phyloP scores from a whole-genome alignment of 2,329 filamentous ascomycete genomes.

The Epichloe gansuensis region DNA sequence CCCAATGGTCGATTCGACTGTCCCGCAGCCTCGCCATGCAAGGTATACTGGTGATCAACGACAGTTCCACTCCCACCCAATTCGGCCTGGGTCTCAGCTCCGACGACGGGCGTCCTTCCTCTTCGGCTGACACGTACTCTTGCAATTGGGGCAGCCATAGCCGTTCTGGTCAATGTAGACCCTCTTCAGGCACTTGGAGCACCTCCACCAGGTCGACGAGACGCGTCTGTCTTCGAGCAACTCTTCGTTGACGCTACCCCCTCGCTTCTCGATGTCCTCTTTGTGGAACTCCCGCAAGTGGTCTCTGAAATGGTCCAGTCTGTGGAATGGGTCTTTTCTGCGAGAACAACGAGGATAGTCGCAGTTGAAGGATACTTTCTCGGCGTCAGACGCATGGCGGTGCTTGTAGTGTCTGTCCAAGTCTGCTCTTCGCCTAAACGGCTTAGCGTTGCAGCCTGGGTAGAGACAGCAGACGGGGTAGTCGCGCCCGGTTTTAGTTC shows the following conservation, averaged over 20 bases:
- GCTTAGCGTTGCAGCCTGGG: constrained; percentile 28
- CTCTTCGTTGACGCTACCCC: constrained; percentile 21
- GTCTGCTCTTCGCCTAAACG: constrained; percentile 41
- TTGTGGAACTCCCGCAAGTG: constrained; percentile 43
- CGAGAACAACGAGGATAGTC: constrained; percentile 39
- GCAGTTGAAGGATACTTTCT: constrained; percentile 33
- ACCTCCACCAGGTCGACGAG: constrained; percentile 38
- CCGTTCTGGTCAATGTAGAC: constrained; percentile 27
- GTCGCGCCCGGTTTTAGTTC: constrained; percentile 14
- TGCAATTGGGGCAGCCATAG: constrained; percentile 36
- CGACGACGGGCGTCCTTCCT: constrained; percentile 23
- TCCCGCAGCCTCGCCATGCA: too few relatives aligned
- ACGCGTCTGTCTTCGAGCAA: constrained; percentile 28
- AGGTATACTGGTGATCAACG: too few relatives aligned
- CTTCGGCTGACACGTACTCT: constrained; percentile 31
- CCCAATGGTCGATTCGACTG: too few relatives aligned
- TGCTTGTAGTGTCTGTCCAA: constrained; percentile 39
- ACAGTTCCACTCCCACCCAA: too few relatives aligned
- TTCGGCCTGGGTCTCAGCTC: constrained; percentile 5
- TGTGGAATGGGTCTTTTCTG: constrained; percentile 32
- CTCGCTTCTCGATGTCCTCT: constrained; percentile 40
- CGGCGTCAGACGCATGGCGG: constrained; percentile 29
- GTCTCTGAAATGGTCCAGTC: constrained; percentile 44
- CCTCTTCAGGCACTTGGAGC: constrained; percentile 36
- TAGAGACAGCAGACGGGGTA: constrained; percentile 26